Percentiles rank a stretch among this genome's conserved stretches.
Conservation (phyloP, 768 basidiomycete genomes). For the Russula sp. region DNA sequence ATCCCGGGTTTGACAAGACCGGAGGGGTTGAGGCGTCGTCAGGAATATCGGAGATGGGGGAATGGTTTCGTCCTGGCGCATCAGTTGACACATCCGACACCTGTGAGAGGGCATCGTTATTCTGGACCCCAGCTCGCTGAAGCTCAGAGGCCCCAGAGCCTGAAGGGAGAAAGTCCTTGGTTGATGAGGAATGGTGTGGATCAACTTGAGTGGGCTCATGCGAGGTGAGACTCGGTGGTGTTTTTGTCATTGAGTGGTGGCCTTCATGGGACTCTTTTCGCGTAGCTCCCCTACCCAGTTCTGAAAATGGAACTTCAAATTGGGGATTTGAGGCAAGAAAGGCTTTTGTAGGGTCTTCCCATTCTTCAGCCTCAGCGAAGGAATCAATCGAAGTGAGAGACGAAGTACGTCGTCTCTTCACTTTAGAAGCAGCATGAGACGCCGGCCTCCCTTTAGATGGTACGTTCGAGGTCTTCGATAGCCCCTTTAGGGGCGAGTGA, state of each 20-base stretch:
- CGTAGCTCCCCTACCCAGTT: constrained; percentile 37
- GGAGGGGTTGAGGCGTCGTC: constrained; percentile 12
- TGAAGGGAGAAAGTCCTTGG: neutral
- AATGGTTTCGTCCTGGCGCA: neutral
- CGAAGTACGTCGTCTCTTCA: constrained; percentile 13
- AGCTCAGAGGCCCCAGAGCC: neutral
- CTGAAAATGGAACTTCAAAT: constrained; percentile 49
- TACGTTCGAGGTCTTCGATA: neutral
- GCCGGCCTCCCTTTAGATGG: neutral
- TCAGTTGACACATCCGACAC: constrained; percentile 2
- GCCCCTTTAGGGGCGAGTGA: neutral
- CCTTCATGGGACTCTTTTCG: constrained; percentile 11
- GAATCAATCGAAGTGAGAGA: constrained; percentile 9
- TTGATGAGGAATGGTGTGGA: neutral
- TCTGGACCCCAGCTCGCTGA: neutral
- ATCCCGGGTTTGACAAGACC: constrained; percentile 11
- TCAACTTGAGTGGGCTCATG: constrained; percentile 6
- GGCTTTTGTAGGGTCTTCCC: constrained; percentile 19
- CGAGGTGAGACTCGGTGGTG: neutral
- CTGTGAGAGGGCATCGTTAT: neutral
- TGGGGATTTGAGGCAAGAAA: constrained; percentile 17
- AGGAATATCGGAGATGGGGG: neutral
- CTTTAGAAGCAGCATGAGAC: constrained; percentile 2
- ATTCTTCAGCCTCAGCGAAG: constrained; percentile 8
- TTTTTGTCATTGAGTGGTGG: neutral